These are phyloP conservation scores for Carex sylvatica DNA, from an alignment of 202 grass and related monocot species.

Conservation along the genomic window DNA sequence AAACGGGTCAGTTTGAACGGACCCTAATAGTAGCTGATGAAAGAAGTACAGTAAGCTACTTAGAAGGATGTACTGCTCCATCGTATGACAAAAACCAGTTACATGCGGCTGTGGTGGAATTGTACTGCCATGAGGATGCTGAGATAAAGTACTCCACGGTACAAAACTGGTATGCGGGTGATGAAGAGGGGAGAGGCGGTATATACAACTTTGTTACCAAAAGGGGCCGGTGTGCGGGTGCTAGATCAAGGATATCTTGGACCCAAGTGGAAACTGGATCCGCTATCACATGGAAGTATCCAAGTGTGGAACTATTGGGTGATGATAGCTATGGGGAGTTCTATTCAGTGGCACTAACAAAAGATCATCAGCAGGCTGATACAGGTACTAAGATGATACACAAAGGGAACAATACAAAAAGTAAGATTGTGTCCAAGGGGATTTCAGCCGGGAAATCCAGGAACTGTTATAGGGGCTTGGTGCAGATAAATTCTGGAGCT, in stretches of 20 bases:
- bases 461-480: conserved; percentile 93
- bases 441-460: conserved; percentile 95
- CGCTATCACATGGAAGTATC: conserved; percentile 98
- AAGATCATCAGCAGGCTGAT: conserved; percentile 93
- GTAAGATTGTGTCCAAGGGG: conserved; percentile 89
- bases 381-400: conserved; percentile 98
- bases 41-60: conserved; percentile 78
- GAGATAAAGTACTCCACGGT: conserved; percentile 97
- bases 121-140: conserved; percentile 74
- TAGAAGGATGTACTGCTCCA: conserved; percentile 90
- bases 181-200: conserved; percentile 75
- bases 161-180: conserved; percentile 95
- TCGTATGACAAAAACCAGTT: conserved; percentile 83
- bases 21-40: conserved; percentile 85
- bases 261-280: conserved; percentile 99
- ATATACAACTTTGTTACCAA: conserved; percentile 99
- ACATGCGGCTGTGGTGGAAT: conserved; percentile 89
- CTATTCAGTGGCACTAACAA: conserved; percentile 87
- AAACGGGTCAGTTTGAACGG: conserved; percentile 90
- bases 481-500: conserved; percentile 67
- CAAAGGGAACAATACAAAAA: conserved; percentile 79
- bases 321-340: conserved; percentile 91
- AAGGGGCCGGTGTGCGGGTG: conserved; percentile 72
- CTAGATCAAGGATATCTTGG: conserved; percentile 82
- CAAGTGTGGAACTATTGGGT: conserved; percentile 74